phyloP scores from a whole-genome alignment of 169 alveolate genomes.

The Miamiensis avidus region DNA sequence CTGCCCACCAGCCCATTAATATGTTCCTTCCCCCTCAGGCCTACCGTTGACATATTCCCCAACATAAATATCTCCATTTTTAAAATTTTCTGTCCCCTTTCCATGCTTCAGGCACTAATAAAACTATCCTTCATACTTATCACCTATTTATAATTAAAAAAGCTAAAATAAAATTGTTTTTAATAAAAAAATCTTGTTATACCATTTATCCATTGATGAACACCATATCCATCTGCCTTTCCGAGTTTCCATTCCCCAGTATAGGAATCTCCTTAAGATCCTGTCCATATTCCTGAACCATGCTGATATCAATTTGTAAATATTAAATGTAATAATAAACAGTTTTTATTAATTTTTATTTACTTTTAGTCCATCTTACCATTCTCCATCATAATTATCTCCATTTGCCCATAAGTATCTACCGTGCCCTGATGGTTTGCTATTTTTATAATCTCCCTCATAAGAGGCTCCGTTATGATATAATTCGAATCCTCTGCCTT shows the following conservation, averaged over 20 bases:
- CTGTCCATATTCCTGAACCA: slow-evolving; percentile 64
- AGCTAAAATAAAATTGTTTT: neutral
- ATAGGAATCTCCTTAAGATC: slow-evolving; percentile 55
- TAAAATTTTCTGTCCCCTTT: slow-evolving; percentile 51
- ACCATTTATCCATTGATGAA: slow-evolving; percentile 58
- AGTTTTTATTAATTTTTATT: too few species aligned
- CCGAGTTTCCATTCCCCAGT: slow-evolving; percentile 69
- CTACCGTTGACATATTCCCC: slow-evolving; percentile 53
- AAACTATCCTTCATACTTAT: slow-evolving; percentile 61
- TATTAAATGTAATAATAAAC: too few species aligned
- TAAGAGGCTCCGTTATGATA: slow-evolving; percentile 48
- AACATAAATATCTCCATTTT: slow-evolving; percentile 56
- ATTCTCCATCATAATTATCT: slow-evolving; percentile 60
- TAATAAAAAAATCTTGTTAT: too few species aligned
- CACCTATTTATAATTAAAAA: slow-evolving; percentile 10
- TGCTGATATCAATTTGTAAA: slow-evolving; percentile 15
- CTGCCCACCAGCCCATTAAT: slow-evolving; percentile 52
- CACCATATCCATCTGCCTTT: slow-evolving; percentile 69
- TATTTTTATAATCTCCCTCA: slow-evolving; percentile 44
- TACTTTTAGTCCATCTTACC: slow-evolving; percentile 43
- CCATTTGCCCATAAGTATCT: slow-evolving; percentile 57
- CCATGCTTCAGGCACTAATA: slow-evolving; percentile 57
- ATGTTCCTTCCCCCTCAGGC: slow-evolving; percentile 53
- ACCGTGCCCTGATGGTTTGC: slow-evolving; percentile 57
- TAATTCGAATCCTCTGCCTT: slow-evolving; percentile 54